Percentiles rank a stretch among this genome's conserved stretches.
phyloP scores from a whole-genome alignment of 2,329 filamentous ascomycete genomes.

The Fusarium sp. region DNA sequence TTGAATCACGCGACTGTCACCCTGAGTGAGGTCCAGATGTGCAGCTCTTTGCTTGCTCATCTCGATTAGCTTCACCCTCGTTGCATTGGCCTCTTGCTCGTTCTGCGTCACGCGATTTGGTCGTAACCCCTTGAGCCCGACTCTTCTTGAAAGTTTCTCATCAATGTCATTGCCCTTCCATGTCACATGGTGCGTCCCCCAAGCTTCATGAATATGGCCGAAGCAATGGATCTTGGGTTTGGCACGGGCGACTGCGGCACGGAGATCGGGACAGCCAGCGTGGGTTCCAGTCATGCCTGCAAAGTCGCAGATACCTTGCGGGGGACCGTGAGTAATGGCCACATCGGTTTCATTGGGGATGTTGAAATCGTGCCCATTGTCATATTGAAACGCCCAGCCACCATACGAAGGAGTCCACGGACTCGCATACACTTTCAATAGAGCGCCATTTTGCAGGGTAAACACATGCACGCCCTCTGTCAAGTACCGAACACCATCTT shows the following conservation, averaged over 20 bases:
- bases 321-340: conserved; percentile 65
- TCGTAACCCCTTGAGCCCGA: conserved; percentile 47
- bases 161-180: conserved; percentile 60
- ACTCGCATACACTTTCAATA: conserved; percentile 61
- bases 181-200: conserved; percentile 62
- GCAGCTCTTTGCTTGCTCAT: conserved; percentile 44
- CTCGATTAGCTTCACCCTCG: conserved; percentile 24
- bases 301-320: conserved; percentile 59
- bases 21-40: conserved; percentile 51
- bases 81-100: conserved; percentile 6
- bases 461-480: conserved; percentile 60
- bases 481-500: conserved; percentile 56
- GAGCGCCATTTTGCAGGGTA: conserved; percentile 58
- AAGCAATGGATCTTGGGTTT: conserved; percentile 63
- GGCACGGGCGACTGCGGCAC: conserved; percentile 54
- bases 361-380: conserved; percentile 50
- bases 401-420: conserved; percentile 59
- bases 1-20: conserved; percentile 43
- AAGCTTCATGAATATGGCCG: conserved; percentile 68
- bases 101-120: conserved; percentile 33
- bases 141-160: conserved; percentile 47
- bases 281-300: conserved; percentile 35
- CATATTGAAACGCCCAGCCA: conserved; percentile 62
- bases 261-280: conserved; percentile 56
- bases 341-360: conserved; percentile 54